These are phyloP conservation scores for Colletotrichum costaricense DNA, from an alignment of 2,329 filamentous ascomycete species.

Conservation along the genomic window DNA sequence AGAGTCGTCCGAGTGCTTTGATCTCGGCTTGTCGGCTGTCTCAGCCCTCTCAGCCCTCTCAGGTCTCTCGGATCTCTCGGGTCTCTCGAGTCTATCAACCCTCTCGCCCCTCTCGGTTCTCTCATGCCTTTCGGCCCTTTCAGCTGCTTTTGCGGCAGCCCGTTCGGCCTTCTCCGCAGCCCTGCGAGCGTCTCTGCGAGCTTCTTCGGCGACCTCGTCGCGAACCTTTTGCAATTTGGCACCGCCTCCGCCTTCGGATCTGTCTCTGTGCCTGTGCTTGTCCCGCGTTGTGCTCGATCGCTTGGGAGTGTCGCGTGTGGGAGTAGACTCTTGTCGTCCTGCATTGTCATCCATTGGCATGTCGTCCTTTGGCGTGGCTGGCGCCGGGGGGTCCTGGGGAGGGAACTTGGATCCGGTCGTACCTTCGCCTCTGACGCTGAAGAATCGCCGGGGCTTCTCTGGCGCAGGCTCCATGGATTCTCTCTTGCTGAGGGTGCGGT, in stretches of 20 bases:
- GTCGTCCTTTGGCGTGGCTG: conserved; percentile 36
- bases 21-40: conserved; percentile 37
- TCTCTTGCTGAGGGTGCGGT: conserved; percentile 39
- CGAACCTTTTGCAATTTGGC: conserved; percentile 40
- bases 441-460: conserved; percentile 51
- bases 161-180: conserved; percentile 38
- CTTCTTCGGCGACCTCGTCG: conserved; percentile 38
- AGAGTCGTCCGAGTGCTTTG: conserved; percentile 44
- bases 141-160: no score
- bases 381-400: conserved; percentile 34
- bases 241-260: conserved; percentile 43
- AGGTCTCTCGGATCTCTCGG: neutral
- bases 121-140: no score
- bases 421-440: conserved; percentile 54
- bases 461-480: conserved; percentile 40
- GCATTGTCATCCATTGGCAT: conserved; percentile 33
- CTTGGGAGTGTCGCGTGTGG: conserved; percentile 44
- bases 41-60: neutral
- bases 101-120: neutral
- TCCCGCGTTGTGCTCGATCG: conserved; percentile 46
- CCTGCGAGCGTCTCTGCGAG: conserved; percentile 18
- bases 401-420: conserved; percentile 39
- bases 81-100: neutral
- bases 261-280: conserved; percentile 41
- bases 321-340: conserved; percentile 40